Evolutionary conservation across 2,329 filamentous ascomycete species (phyloP).

Genomic region (Colletotrichum somersetense): DNA sequence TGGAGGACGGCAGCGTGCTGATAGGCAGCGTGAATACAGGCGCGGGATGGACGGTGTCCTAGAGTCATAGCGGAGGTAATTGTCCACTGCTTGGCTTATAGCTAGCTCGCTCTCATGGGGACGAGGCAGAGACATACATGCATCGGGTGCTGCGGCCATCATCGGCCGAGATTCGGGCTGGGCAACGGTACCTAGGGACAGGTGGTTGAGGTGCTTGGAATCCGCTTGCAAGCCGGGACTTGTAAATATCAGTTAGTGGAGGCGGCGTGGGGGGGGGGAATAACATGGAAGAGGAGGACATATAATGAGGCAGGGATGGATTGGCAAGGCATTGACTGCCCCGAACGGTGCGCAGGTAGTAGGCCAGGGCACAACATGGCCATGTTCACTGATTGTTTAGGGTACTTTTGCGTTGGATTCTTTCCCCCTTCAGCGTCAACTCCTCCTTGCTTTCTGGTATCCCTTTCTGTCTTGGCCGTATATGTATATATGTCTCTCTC

Average conservation of each 20-base stretch:
- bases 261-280: neutral
- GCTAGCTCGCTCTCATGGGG: neutral
- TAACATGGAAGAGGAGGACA: neutral
- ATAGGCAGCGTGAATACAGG: neutral
- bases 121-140: conserved; percentile 23
- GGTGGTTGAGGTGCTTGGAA: neutral
- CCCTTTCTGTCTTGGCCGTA: conserved; percentile 10
- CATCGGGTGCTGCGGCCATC: conserved; percentile 23
- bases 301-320: neutral
- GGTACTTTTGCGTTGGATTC: neutral
- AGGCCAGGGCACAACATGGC: conserved; percentile 5
- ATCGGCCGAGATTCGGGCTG: conserved; percentile 30
- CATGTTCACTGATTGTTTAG: neutral
- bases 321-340: no score
- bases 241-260: no score
- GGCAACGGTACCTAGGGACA: conserved; percentile 1
- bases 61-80: neutral
- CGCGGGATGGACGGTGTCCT: neutral
- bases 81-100: neutral
- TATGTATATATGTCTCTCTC: conserved; percentile 5
- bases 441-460: conserved; percentile 11
- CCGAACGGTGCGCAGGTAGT: conserved; percentile 7
- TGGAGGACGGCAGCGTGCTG: neutral
- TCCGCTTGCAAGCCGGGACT: no score
- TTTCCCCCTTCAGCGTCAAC: neutral